phyloP scores from a whole-genome alignment of 2,329 filamentous ascomycete species.

The Cytospora leucostoma region DNA sequence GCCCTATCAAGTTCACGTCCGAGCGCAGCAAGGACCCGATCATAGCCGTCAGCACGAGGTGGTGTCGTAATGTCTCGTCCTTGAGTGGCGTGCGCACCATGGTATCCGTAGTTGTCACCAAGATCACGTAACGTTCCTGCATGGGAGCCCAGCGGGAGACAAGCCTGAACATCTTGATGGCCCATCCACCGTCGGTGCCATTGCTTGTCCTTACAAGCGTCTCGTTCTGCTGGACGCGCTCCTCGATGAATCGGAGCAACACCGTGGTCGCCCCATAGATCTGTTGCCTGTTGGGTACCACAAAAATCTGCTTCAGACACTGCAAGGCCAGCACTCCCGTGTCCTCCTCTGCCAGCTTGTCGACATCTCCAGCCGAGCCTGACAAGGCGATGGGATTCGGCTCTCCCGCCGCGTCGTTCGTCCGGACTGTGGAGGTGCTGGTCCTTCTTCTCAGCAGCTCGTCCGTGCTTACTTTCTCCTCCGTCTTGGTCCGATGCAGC shows the following conservation, averaged over 20 bases:
- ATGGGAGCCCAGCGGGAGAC: conserved; percentile 88
- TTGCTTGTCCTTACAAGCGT: conserved; percentile 53
- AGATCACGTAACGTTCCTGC: conserved; percentile 88
- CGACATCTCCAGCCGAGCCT: conserved; percentile 81
- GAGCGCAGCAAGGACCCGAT: conserved; percentile 83
- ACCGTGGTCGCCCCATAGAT: conserved; percentile 75
- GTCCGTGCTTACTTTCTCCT: conserved; percentile 69
- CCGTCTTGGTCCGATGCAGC: conserved; percentile 64
- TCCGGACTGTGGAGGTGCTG: conserved; percentile 78
- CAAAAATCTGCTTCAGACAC: conserved; percentile 83
- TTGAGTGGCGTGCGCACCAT: conserved; percentile 68
- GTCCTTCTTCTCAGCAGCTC: conserved; percentile 66
- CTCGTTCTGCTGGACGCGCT: conserved; percentile 55
- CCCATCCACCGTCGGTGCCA: conserved; percentile 67
- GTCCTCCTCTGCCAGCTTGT: conserved; percentile 86
- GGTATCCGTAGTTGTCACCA: conserved; percentile 78
- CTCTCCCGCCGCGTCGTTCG: conserved; percentile 63
- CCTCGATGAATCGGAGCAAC: conserved; percentile 73
- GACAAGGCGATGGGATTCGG: conserved; percentile 72
- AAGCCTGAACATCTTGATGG: conserved; percentile 77
- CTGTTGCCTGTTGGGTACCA: conserved; percentile 78
- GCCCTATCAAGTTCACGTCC: conserved; percentile 87
- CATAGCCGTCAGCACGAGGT: conserved; percentile 74
- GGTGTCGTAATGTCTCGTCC: conserved; percentile 71
- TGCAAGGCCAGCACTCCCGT: conserved; percentile 81